Evolutionary conservation across 495 filamentous ascomycete species (phyloP), one percentile per base, ranked within the genome.

Genomic region (Podospora pseudocomata): DNA sequence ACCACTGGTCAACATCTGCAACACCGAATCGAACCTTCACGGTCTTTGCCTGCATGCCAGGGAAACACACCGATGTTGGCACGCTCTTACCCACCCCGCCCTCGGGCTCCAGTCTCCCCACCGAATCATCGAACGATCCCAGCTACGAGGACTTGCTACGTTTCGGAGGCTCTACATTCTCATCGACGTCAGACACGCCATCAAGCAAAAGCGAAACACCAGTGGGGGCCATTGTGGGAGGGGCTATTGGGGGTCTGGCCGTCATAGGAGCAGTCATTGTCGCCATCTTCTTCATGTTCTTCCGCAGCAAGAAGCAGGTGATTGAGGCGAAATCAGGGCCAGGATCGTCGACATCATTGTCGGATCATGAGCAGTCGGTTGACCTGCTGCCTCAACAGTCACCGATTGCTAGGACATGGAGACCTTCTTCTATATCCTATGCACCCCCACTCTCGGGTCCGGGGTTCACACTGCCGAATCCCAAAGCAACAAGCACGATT

Each of bases 1-100:
- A 56, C 11, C 54, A 56, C 54, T 56, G 54, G 54, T 56, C 54
- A 56, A 56, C 54, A 3, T 56, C 54, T 18, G 54, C 54, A 56
- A 56, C 54, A 13, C 54, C 54, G 19, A 20, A 56, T 56, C 54
- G 54, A 18, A 56, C 54, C 0, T 56, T 56, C 11, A 56, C 54
- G 4, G 54, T 56, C 16, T 20, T 56, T 18, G 15, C 16, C 16
- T 56, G 54, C 19, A 20, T 18, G 19, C 4, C 54, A 18, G 16
- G 15, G 4, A 56, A 56, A 13, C 54, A 56, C 4, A 18, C 19
- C 15, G 54, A 56, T 20, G 19, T 15, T 13, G 54, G 54, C 16
- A 56, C 54, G 4, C 54, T 56, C 11, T 20, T 56, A 13, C 54
- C 54, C 54, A 56, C 54, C 16, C 5, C 5, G 15, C 54, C 54